These are phyloP conservation scores for Oryza nivara DNA, from an alignment of 176 grass and related monocot genomes.

Conservation along the genomic window DNA sequence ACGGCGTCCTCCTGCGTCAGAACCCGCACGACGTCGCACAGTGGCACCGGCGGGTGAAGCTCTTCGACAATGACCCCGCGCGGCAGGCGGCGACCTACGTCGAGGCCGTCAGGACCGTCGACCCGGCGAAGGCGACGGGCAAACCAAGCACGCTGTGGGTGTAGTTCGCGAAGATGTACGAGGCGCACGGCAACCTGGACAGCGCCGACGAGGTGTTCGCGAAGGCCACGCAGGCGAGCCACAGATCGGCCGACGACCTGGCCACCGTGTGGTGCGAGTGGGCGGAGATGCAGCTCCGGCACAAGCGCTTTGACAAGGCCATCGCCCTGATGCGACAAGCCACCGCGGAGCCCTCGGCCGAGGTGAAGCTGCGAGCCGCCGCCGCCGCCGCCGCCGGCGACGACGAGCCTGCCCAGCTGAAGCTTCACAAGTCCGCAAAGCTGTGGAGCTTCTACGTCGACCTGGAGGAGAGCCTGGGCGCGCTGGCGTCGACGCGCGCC, in stretches of 20 bases:
- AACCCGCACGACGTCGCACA: slow-evolving; percentile 87
- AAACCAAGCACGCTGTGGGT: slow-evolving; percentile 88
- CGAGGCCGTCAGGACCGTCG: slow-evolving; percentile 82
- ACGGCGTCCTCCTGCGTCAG: slow-evolving; percentile 53
- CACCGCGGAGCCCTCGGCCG: slow-evolving; percentile 70
- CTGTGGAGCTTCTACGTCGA: slow-evolving; percentile 89
- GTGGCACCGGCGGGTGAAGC: slow-evolving; percentile 84
- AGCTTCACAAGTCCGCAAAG: slow-evolving; percentile 75
- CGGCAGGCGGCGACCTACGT: slow-evolving; percentile 73
- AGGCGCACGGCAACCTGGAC: not conserved
- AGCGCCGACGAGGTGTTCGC: slow-evolving; percentile 72
- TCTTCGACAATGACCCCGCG: slow-evolving; percentile 71
- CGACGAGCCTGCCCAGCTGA: slow-evolving; percentile 72
- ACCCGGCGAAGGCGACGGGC: slow-evolving; percentile 81
- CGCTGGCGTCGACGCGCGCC: slow-evolving; percentile 53
- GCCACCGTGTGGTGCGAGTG: slow-evolving; percentile 85
- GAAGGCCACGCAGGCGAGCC: slow-evolving; percentile 70
- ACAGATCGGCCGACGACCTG: slow-evolving; percentile 68
- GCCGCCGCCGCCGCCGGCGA: slow-evolving; percentile 74
- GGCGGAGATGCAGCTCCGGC: slow-evolving; percentile 74
- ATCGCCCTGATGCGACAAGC: slow-evolving; percentile 75
- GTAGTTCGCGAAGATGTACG: slow-evolving; percentile 73
- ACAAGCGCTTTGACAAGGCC: slow-evolving; percentile 65
- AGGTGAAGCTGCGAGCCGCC: slow-evolving; percentile 76
- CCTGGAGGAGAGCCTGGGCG: slow-evolving; percentile 76